Evolutionary conservation across 768 basidiomycete genomes (phyloP).

Genomic region (Kondoa malvinella): DNA sequence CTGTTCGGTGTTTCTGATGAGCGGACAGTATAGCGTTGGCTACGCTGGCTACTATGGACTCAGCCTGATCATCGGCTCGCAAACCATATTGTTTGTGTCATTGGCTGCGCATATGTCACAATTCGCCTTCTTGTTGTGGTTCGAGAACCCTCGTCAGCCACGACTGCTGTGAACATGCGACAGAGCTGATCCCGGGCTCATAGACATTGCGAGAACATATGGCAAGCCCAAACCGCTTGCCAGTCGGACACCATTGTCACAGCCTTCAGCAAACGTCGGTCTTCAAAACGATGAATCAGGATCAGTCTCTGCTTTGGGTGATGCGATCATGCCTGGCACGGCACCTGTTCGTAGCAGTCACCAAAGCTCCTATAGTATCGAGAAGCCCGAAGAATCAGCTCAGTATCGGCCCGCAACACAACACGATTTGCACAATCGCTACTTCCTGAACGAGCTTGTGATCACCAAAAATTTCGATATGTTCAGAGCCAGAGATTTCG

Average conservation of each 20-base stretch:
- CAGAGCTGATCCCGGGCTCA: neutral
- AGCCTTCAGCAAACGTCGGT: neutral
- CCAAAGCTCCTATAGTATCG: neutral
- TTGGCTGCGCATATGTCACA: slow-evolving; percentile 90
- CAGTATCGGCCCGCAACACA: slow-evolving; percentile 35
- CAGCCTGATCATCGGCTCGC: slow-evolving; percentile 73
- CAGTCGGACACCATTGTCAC: slow-evolving; percentile 38
- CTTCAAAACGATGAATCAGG: neutral
- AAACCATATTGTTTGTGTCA: slow-evolving; percentile 77
- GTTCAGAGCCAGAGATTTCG: slow-evolving; percentile 46
- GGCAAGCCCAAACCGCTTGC: slow-evolving; percentile 82
- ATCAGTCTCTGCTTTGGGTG: neutral
- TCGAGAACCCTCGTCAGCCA: slow-evolving; percentile 40
- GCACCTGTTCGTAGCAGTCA: too few relatives aligned
- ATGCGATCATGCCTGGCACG: too few relatives aligned
- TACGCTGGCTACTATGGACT: slow-evolving; percentile 59
- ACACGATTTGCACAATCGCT: slow-evolving; percentile 75
- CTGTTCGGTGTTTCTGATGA: neutral
- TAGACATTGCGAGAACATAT: slow-evolving; percentile 86
- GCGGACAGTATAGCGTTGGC: neutral
- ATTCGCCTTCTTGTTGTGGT: slow-evolving; percentile 84
- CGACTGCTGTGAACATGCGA: neutral
- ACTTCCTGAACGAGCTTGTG: slow-evolving; percentile 75
- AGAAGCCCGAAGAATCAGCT: neutral
- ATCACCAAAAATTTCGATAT: slow-evolving; percentile 66